Evolutionary conservation across 192 early-diverging fungal species (phyloP).

Genomic region (Chytriomyces sp.): DNA sequence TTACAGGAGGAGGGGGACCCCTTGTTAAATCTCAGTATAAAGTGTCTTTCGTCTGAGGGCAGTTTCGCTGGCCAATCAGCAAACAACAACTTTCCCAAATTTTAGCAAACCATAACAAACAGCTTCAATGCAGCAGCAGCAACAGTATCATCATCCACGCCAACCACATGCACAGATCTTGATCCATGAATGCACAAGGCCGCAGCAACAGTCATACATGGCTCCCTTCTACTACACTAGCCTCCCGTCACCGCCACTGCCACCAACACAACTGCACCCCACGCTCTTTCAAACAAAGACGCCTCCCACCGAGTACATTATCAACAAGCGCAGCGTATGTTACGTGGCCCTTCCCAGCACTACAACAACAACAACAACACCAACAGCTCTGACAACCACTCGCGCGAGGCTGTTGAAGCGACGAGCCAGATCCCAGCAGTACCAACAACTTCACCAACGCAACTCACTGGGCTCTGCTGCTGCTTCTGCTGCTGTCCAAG

Average conservation of each 20-base stretch:
- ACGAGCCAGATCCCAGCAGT: not conserved
- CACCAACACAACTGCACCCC: not conserved
- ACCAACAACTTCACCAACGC: not conserved
- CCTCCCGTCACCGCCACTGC: not conserved
- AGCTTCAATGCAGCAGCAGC: too few species aligned
- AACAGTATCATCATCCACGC: too few species aligned
- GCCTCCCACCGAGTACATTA: not conserved
- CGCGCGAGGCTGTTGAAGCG: not conserved
- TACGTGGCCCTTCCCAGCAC: not conserved
- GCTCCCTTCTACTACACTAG: not conserved
- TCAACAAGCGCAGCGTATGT: not conserved
- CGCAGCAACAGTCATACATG: not conserved
- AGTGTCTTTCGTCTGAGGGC: too few species aligned
- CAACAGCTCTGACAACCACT: too few species aligned
- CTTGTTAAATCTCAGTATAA: too few species aligned
- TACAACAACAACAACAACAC: not conserved
- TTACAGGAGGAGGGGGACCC: too few species aligned
- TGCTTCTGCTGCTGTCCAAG: too few species aligned
- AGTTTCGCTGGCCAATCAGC: too few species aligned
- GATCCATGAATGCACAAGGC: not conserved
- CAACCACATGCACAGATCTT: too few species aligned
- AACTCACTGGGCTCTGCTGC: too few species aligned
- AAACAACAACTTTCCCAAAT: too few species aligned
- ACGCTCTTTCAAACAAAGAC: not conserved
- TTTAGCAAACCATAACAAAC: too few species aligned